Evolutionary conservation across 352 stramenopile genomes (phyloP), one percentile per base, ranked within the genome.

Genomic region (Globisporangium spinosum): DNA sequence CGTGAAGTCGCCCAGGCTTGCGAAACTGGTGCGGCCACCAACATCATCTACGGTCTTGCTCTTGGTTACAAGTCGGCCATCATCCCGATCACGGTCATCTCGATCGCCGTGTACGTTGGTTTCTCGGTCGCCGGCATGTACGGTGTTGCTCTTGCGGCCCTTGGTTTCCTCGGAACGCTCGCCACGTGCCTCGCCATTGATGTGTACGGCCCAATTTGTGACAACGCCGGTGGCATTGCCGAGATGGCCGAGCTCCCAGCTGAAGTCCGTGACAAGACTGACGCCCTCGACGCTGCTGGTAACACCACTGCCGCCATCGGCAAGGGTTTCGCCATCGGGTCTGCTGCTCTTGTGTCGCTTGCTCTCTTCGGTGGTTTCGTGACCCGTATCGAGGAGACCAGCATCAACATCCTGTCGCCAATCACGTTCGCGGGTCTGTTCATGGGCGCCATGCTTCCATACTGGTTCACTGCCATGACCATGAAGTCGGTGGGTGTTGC

Each of bases 21-120:
- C 75, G 98, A 99, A 83, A 99, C 97, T 76, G 98, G 98, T 73
- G 93, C 97, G 60, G 98, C 98, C 56, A 99, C 98, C 65, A 99
- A 99, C 87, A 99, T 99, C 86, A 99, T 99, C 77, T 99, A 99
- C 78, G 98, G 98, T 78, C 97, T 99, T 81, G 97, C 97, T 55
- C 91, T 99, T 67, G 98, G 98, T 70, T 99, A 99, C 93, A 99
- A 99, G 83, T 99, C 97, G 77, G 96, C 94, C 58, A 99, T 99
- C 69, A 98, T 99, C 69, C 98, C 98, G 62, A 98, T 99, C 67
- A 94, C 98, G 65, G 90, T 99, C 53, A 97, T 99, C 62, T 94
- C 97, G n/a, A 69, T 98, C 67, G 97, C 98, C 66, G 93, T 99
- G 70, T 99, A 98, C 78, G 91, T 98, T 51, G 97, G 94, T 40